Conservation (phyloP, 2,329 filamentous ascomycete species). For the Moelleriella libera region DNA sequence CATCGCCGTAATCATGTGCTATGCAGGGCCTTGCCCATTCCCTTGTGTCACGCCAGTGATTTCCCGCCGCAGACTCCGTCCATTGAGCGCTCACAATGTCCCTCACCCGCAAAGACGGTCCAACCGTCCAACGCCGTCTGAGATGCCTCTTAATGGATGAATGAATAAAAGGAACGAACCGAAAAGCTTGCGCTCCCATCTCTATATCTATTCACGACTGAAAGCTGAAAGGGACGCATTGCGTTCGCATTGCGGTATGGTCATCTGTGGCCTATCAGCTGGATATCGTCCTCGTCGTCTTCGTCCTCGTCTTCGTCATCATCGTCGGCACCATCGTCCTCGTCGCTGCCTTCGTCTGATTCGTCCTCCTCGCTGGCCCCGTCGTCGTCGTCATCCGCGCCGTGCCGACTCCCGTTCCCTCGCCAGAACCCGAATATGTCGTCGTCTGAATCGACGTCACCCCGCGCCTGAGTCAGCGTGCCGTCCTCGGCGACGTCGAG, state of each 20-base stretch:
- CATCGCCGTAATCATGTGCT: too few relatives aligned
- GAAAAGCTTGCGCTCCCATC: background rate
- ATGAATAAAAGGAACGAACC: too few relatives aligned
- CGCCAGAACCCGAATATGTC: conserved; percentile 47
- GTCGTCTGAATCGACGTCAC: conserved; percentile 33
- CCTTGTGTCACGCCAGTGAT: too few relatives aligned
- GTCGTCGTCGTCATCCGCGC: conserved; percentile 29
- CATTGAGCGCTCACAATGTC: too few relatives aligned
- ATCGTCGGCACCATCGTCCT: conserved; percentile 32
- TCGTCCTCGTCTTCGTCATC: conserved; percentile 26
- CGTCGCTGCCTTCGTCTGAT: conserved; percentile 21
- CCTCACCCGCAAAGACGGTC: too few relatives aligned
- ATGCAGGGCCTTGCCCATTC: too few relatives aligned
- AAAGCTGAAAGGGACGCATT: too few relatives aligned
- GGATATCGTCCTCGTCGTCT: conserved; percentile 34
- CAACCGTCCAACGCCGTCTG: too few relatives aligned
- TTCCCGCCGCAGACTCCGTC: too few relatives aligned
- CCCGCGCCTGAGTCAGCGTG: conserved; percentile 11
- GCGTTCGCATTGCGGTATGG: background rate
- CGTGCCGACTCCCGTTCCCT: conserved; percentile 16
- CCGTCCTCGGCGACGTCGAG: conserved; percentile 12
- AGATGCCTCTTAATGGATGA: background rate
- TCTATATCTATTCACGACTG: background rate
- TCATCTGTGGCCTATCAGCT: conserved; percentile 29
- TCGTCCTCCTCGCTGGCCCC: conserved; percentile 29